phyloP scores from a whole-genome alignment of 1,139 yeast species.

The Lodderomyces parapsilosis region DNA sequence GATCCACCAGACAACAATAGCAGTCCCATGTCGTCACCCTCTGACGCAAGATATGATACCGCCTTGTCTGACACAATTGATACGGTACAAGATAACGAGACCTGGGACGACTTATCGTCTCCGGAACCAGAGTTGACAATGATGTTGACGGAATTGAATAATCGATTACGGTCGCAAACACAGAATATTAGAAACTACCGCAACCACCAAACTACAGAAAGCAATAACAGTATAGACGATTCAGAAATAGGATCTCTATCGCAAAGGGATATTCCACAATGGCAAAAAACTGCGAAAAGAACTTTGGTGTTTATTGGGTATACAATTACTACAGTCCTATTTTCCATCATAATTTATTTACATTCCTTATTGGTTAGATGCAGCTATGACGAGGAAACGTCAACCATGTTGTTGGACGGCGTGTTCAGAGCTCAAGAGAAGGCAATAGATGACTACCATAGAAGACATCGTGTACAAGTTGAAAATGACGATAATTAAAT shows the following conservation, averaged over 20 bases:
- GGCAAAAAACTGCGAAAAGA: constrained; percentile 5
- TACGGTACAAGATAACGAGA: background rate
- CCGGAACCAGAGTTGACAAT: constrained; percentile 7
- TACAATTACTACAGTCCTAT: constrained; percentile 12
- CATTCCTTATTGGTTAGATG: constrained; percentile 12
- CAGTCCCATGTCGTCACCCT: background rate
- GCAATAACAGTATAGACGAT: background rate
- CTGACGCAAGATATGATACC: background rate
- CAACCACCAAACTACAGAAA: too few species aligned
- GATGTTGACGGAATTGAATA: background rate
- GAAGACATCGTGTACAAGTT: constrained; percentile 2
- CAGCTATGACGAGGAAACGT: constrained; percentile 14
- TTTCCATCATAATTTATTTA: constrained; percentile 11
- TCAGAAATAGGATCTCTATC: background rate
- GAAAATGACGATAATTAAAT: background rate
- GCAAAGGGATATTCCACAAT: background rate
- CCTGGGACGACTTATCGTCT: constrained; percentile 6
- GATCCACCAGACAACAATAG: background rate
- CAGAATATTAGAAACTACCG: too few species aligned
- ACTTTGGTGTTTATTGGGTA: constrained; percentile 12
- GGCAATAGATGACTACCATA: constrained; percentile 12
- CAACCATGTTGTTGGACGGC: constrained; percentile 10
- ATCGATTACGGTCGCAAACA: background rate
- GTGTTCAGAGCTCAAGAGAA: constrained; percentile 14
- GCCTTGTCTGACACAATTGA: background rate